A percentile compares a stretch with the other conserved stretches of the same genome.
phyloP scores from a whole-genome alignment of 495 filamentous ascomycete genomes.

The Letharia lupina region DNA sequence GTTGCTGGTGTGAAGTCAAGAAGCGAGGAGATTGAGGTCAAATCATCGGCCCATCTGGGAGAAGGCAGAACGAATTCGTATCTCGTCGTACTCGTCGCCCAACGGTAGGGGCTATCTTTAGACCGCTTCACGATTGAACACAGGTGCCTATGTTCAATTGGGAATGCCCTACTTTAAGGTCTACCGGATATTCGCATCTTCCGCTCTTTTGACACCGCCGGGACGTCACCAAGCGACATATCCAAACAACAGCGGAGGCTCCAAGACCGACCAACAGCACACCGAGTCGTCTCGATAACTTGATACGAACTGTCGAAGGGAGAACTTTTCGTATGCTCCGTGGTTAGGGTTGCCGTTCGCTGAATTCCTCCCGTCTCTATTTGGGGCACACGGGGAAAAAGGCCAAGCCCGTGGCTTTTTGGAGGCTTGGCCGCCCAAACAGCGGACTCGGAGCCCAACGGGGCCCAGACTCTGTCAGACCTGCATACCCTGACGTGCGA shows the following conservation, averaged over 20 bases:
- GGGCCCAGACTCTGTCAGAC: conserved; percentile 7
- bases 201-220: not conserved
- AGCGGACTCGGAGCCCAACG: not conserved
- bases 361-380: not conserved
- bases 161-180: not conserved
- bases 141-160: not conserved
- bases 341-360: too few relatives aligned
- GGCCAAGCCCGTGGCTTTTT: conserved; percentile 8
- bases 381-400: not conserved
- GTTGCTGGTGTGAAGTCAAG: conserved; percentile 1
- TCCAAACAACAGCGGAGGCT: not conserved
- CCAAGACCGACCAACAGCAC: not conserved
- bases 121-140: conserved; percentile 7
- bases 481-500: not conserved
- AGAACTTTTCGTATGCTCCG: too few relatives aligned
- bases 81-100: not conserved
- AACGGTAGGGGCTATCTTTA: conserved; percentile 15
- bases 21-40: conserved; percentile 4
- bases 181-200: conserved; percentile 6
- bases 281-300: not conserved
- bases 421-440: not conserved
- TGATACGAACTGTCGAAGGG: not conserved
- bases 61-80: not conserved
- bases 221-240: not conserved
- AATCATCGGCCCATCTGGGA: not conserved